Base-by-base conservation (phyloP, 2,329 filamentous ascomycete species). In the Fusarium irregulare region DNA sequence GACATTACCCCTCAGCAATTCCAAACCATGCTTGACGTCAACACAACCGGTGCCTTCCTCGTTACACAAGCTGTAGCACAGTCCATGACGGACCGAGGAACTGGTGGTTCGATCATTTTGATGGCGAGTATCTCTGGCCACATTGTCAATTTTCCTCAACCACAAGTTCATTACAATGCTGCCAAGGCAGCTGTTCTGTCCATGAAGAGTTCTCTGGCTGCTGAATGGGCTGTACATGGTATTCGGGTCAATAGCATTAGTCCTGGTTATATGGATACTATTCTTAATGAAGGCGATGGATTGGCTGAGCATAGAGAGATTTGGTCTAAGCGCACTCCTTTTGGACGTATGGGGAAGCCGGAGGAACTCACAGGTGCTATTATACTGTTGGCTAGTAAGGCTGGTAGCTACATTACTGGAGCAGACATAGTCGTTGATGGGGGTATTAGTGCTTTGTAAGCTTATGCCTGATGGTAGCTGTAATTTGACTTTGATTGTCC, bases 141-240 rank as follows among this genome's bases (percentile, higher is more conserved):
- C 66, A 77, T 84, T 6, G 90, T 91, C 59, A 93, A 93, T 72
- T 93, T 84, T 73, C 91, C 91, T 0, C 91, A 93, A 74, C 90
- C 91, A 0, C 92, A 94, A 75, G 84, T 83, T 1, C 86, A 88
- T 1, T 94, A 94, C 75, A 94, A 94, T 69, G 88, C 88, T 3
- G 62, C 62, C 1, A 65, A 65, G 6, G 62, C 62, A 1, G 60
- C 62, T 1, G n/a, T 65, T 6, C 14, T 65, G 4, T 65, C 62
- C 0, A 47, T 65, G 27, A 65, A 65, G 34, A 65, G 62, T 2
- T 65, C 62, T 0, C 13, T 65, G 1, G 62, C 62, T 12, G 62
- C 60, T 4, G 60, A 65, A 42, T 65, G 62, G 62, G 62, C 62
- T 4, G 21, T 40, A 0, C 62, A 65, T 6, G 62, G 62, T 1